Conservation (phyloP, 495 filamentous ascomycete genomes). For the Tetracladium marchalianum region DNA sequence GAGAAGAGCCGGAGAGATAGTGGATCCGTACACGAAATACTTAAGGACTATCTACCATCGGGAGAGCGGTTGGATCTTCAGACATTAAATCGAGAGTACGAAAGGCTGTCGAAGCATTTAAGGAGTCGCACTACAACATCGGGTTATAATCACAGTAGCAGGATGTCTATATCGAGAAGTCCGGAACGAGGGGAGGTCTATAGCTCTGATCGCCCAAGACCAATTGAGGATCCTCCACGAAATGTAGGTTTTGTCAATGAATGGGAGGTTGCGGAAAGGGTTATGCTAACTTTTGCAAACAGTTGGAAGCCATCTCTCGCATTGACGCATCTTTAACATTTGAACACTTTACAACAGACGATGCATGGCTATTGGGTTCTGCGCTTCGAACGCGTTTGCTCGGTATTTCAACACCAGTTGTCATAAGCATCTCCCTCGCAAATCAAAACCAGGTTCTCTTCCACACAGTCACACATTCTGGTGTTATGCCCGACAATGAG, state of each 20-base stretch:
- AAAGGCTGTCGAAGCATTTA: not conserved
- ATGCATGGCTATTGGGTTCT: slow-evolving; percentile 57
- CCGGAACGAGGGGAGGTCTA: not conserved
- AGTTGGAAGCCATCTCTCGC: slow-evolving; percentile 39
- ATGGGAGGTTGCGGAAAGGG: not conserved
- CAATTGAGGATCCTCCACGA: slow-evolving; percentile 21
- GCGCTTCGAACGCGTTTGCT: slow-evolving; percentile 53
- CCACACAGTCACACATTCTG: slow-evolving; percentile 36
- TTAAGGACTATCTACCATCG: not conserved
- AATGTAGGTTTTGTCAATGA: slow-evolving; percentile 16
- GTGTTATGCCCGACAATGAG: slow-evolving; percentile 49
- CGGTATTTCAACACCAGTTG: slow-evolving; percentile 41
- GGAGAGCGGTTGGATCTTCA: not conserved
- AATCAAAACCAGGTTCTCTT: slow-evolving; percentile 50
- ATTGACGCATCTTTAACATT: slow-evolving; percentile 47
- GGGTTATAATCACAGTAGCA: not conserved
- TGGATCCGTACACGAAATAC: not conserved
- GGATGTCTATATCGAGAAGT: not conserved
- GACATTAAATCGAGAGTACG: not conserved
- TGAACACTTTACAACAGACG: slow-evolving; percentile 50
- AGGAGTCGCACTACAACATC: slow-evolving; percentile 3
- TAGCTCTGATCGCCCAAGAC: slow-evolving; percentile 4
- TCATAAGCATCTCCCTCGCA: slow-evolving; percentile 57
- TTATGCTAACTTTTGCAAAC: not conserved
- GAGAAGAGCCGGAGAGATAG: not conserved